Conservation (phyloP, 768 basidiomycete species). For the Pleurotus djamor region DNA sequence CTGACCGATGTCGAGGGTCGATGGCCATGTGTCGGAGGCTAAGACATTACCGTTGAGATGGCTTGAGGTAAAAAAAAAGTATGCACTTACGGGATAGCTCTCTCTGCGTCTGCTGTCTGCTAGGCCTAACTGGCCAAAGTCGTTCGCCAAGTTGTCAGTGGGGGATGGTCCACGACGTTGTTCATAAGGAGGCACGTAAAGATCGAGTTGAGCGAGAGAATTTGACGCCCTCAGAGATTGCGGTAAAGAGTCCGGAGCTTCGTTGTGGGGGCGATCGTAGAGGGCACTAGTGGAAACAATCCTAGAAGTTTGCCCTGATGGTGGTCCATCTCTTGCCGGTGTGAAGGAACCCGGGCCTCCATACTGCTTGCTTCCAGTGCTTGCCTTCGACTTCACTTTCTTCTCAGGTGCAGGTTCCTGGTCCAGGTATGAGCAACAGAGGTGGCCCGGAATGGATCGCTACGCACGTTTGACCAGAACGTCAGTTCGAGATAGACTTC, state of each 20-base stretch:
- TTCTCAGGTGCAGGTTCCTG: constrained; percentile 83
- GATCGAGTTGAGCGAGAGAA: constrained; percentile 58
- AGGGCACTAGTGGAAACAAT: constrained; percentile 28
- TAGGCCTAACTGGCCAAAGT: constrained; percentile 66
- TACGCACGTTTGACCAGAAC: constrained; percentile 90
- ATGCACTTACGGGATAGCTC: constrained; percentile 52
- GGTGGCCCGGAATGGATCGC: background rate
- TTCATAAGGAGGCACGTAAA: constrained; percentile 79
- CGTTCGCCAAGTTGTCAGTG: constrained; percentile 55
- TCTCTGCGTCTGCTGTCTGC: constrained; percentile 49
- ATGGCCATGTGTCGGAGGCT: constrained; percentile 35
- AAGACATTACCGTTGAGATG: constrained; percentile 7
- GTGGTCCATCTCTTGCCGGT: constrained; percentile 38
- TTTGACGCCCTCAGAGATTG: constrained; percentile 61
- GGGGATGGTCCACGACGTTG: constrained; percentile 38
- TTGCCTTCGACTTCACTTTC: constrained; percentile 48
- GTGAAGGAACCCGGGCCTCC: constrained; percentile 78
- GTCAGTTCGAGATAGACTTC: constrained; percentile 97
- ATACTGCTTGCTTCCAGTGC: constrained; percentile 59
- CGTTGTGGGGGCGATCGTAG: constrained; percentile 31
- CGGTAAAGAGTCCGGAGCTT: constrained; percentile 52
- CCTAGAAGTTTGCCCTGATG: constrained; percentile 25
- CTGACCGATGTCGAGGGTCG: constrained; percentile 34
- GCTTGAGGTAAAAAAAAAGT: background rate
- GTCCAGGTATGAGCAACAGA: constrained; percentile 8